Evolutionary conservation across 2,329 filamentous ascomycete species (phyloP), one percentile per base, ranked within the genome.

Genomic region (Dactylellina haptotyla): DNA sequence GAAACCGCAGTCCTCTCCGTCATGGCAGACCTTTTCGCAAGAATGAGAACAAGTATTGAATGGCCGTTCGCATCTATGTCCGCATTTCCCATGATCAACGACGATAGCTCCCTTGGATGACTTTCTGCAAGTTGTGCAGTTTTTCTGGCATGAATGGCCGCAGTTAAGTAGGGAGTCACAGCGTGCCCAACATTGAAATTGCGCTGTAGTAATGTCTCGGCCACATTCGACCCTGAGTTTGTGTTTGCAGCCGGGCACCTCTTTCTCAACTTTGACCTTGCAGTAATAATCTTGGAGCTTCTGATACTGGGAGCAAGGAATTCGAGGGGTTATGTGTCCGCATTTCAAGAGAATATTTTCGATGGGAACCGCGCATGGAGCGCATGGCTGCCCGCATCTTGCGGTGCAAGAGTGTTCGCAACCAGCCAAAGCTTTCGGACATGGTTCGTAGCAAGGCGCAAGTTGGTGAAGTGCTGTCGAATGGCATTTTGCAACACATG

Each of bases 201-300:
- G 23, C 0, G 77, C 25, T 0, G 71, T 46, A 0, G 76, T 72
- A 5, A 88, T 83, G 56, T 89, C 81, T 2, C 79, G 46, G 16
- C 80, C 76, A 76, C 89, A 92, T 4, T 78, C 75, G 0, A 88
- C 81, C 0, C 61, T 76, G 0, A 88, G 80, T 0, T 61, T 77
- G 77, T 92, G 89, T 0, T 79, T 77, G 77, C 89, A 92, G 0
- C 81, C 82, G 0, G 84, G 83, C 0, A 90, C 82, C 0, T 63
- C 79, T 61, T 84, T 85, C 9, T 81, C 46, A 0, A 90, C 84
- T 0, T 50, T 46, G 1, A 79, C 78, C 0, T 77, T 59, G 79
- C 89, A 92, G 0, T 37, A n/a, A 16, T 90, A 83, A 0, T 66
- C 71, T 0, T 78, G 75, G 0, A 82, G 81, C 8, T 86, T 75